Conservation (phyloP, 202 grass and related monocot species). For the Setaria viridis region DNA sequence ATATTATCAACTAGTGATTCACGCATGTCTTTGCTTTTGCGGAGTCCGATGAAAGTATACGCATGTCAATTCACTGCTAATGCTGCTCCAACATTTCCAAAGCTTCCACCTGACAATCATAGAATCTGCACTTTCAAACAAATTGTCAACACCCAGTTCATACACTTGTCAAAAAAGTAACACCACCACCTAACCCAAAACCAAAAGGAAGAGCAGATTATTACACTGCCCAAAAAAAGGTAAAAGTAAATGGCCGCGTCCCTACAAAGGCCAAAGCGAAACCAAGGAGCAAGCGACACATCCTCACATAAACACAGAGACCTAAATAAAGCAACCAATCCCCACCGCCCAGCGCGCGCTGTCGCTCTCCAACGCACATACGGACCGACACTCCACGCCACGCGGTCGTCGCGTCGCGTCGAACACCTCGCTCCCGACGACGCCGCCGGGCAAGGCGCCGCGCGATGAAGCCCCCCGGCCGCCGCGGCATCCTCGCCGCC, state of each 20-base stretch:
- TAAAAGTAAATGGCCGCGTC: neutral
- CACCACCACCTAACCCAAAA: neutral
- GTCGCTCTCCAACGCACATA: neutral
- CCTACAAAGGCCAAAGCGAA: neutral
- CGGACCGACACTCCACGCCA: neutral
- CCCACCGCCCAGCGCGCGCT: neutral
- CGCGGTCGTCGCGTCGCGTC: neutral
- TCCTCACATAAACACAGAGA: neutral
- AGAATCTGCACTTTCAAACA: neutral
- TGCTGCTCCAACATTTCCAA: no score
- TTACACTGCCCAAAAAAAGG: neutral
- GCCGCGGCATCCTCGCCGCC: constrained; percentile 12
- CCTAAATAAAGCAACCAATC: constrained; percentile 44
- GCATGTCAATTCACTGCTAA: no score
- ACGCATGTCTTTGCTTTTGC: no score
- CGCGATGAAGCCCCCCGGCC: constrained; percentile 29
- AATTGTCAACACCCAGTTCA: neutral
- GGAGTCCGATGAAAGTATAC: no score
- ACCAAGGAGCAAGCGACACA: neutral
- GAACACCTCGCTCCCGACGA: neutral
- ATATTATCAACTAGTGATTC: no score
- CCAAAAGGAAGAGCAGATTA: neutral
- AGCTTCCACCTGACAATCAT: neutral
- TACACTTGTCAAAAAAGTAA: constrained; percentile 24
- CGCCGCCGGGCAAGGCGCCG: no score